Evolutionary conservation across 2,329 filamentous ascomycete genomes (phyloP).

Genomic region (Chaetomiaceae sp.): DNA sequence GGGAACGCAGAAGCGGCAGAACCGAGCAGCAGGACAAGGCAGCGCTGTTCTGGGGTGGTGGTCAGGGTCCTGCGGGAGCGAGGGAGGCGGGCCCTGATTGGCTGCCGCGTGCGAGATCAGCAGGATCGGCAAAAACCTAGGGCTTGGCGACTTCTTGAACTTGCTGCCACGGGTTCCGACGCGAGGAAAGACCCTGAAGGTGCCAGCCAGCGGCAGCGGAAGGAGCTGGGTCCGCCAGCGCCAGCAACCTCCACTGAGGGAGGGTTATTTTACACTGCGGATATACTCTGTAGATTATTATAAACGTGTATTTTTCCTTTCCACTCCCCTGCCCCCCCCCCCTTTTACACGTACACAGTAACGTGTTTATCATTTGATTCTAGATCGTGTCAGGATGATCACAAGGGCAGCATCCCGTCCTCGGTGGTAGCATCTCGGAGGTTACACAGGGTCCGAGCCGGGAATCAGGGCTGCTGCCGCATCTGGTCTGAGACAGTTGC

Average conservation of each 20-base stretch:
- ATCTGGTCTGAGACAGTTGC: neutral
- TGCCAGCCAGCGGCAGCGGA: neutral
- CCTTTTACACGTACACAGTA: too few relatives aligned
- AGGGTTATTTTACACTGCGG: too few relatives aligned
- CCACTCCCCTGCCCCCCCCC: too few relatives aligned
- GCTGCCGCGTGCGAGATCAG: slow-evolving; percentile 10
- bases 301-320: too few relatives aligned
- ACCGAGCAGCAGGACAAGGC: neutral
- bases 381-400: neutral
- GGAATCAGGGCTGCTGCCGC: neutral
- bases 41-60: neutral
- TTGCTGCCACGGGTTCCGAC: neutral
- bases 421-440: neutral
- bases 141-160: slow-evolving; percentile 11
- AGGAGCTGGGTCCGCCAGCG: neutral
- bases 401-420: neutral
- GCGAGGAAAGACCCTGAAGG: neutral
- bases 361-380: too few relatives aligned
- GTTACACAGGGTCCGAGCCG: neutral
- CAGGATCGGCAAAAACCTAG: slow-evolving; percentile 17
- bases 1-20: neutral
- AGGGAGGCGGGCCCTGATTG: slow-evolving; percentile 5
- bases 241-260: neutral
- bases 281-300: too few relatives aligned
- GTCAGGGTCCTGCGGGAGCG: slow-evolving; percentile 18